Evolutionary conservation across 352 stramenopile species (phyloP).

Genomic region (Phytophthora ohioensis): DNA sequence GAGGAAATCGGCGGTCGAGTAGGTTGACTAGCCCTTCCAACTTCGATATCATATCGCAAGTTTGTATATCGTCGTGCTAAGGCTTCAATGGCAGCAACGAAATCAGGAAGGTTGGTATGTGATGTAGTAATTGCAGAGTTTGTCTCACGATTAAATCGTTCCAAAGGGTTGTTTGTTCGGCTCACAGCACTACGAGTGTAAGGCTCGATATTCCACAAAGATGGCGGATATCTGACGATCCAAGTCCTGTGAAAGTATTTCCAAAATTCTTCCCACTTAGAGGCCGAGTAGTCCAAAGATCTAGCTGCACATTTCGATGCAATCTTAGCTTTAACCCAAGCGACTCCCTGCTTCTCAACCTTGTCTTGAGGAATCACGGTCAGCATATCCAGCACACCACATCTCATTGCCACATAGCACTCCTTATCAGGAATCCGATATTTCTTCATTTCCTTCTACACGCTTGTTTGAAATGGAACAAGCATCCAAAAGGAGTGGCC

Average conservation of each 20-base stretch:
- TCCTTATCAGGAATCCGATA: slow-evolving; percentile 10
- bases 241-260: slow-evolving; percentile 4
- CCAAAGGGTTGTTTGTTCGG: slow-evolving; percentile 30
- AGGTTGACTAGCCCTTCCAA: not conserved
- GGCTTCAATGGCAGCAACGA: slow-evolving; percentile 26
- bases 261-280: slow-evolving; percentile 13
- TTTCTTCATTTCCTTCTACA: slow-evolving; percentile 7
- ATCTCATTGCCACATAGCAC: slow-evolving; percentile 14
- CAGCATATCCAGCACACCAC: slow-evolving; percentile 20
- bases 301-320: not conserved
- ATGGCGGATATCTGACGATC: slow-evolving; percentile 1
- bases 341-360: slow-evolving; percentile 10
- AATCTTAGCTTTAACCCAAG: slow-evolving; percentile 9
- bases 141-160: slow-evolving; percentile 35
- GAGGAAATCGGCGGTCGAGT: not conserved
- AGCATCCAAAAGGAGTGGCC: slow-evolving; percentile 6
- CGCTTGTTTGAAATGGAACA: slow-evolving; percentile 35
- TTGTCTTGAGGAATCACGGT: slow-evolving; percentile 10
- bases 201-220: slow-evolving; percentile 12
- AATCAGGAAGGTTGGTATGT: slow-evolving; percentile 21
- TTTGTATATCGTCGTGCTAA: slow-evolving; percentile 1
- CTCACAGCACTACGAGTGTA: not conserved
- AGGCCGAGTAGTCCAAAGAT: not conserved
- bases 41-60: not conserved
- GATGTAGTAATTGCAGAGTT: slow-evolving; percentile 20